Conservation (phyloP, 2,329 filamentous ascomycete species). For the Didymella pomorum region DNA sequence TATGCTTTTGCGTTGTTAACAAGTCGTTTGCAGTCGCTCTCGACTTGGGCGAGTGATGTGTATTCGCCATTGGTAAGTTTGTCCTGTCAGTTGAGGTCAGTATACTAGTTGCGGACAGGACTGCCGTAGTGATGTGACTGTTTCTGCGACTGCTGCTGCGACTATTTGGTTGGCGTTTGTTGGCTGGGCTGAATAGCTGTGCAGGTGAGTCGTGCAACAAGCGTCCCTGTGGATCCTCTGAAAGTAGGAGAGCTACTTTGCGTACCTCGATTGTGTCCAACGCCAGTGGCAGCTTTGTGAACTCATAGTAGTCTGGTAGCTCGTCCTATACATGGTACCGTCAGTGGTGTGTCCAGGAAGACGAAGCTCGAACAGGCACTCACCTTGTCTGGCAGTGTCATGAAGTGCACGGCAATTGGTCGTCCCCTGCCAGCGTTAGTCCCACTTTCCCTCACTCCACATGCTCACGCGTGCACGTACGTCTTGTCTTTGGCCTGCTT, state of each 20-base stretch:
- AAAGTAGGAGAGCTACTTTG: not conserved
- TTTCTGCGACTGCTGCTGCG: not conserved
- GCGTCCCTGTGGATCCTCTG: not conserved
- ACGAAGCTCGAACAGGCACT: conserved; percentile 25
- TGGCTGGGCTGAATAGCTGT: not conserved
- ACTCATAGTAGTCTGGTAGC: conserved; percentile 79
- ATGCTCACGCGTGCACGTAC: conserved; percentile 59
- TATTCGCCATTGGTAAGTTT: conserved; percentile 77
- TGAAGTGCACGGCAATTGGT: conserved; percentile 76
- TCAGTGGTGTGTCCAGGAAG: conserved; percentile 27
- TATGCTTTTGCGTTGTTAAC: conserved; percentile 87
- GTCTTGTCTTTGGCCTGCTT: conserved; percentile 81
- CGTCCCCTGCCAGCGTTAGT: conserved; percentile 63
- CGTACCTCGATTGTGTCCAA: conserved; percentile 75
- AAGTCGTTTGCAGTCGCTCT: conserved; percentile 88
- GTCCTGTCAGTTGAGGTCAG: conserved; percentile 48
- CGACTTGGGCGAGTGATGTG: conserved; percentile 73
- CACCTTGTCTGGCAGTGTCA: conserved; percentile 70
- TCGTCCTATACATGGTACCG: conserved; percentile 54
- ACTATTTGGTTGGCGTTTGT: not conserved
- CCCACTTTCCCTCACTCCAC: not conserved
- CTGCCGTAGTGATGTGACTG: not conserved
- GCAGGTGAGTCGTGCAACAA: not conserved
- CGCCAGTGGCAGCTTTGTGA: conserved; percentile 79
- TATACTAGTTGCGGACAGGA: not conserved